Conservation (phyloP, 2,329 filamentous ascomycete species). For the Paecilomyces fulvus region DNA sequence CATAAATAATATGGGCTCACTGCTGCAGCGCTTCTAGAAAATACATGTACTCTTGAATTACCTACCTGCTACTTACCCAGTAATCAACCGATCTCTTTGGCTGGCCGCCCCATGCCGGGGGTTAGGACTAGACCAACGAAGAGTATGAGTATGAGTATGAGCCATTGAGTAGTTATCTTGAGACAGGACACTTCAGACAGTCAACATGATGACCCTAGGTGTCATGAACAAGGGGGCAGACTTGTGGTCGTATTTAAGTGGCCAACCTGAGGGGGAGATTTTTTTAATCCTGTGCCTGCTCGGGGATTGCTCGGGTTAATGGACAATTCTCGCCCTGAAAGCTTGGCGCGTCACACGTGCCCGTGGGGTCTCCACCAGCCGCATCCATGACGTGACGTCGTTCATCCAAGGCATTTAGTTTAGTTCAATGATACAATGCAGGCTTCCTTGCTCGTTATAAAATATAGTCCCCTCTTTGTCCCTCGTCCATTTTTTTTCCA, state of each 20-base stretch:
- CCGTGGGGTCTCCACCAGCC: constrained; percentile 7
- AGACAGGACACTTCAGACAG: background rate
- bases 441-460: background rate
- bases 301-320: background rate
- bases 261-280: background rate
- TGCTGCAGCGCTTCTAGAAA: background rate
- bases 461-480: background rate
- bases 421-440: background rate
- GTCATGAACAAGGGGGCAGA: background rate
- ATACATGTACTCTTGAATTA: background rate
- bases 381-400: constrained; percentile 26
- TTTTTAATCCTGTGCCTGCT: background rate
- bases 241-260: background rate
- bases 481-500: background rate
- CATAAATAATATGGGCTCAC: background rate
- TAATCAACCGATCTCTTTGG: background rate
- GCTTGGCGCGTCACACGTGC: constrained; percentile 4
- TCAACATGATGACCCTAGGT: background rate
- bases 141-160: background rate
- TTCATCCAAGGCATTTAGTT: background rate
- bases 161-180: background rate
- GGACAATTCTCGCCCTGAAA: background rate
- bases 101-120: background rate
- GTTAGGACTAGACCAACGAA: background rate
- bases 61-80: background rate